Base-by-base conservation (phyloP, 768 basidiomycete genomes). In the Lentinus brumalis region DNA sequence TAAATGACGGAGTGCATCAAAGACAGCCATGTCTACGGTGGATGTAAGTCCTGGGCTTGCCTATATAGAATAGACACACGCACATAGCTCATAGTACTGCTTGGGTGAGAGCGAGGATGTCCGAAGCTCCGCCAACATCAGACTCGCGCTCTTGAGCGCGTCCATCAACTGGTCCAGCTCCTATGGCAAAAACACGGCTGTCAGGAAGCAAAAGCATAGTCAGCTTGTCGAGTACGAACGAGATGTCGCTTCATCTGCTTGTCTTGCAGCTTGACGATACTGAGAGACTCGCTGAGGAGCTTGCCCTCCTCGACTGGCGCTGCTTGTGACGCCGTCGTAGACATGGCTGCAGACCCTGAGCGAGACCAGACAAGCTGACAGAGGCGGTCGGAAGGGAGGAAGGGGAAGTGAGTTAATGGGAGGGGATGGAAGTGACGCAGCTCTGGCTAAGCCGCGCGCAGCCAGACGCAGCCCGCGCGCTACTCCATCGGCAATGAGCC, bases 101-200 rank as follows among this genome's bases (percentile, higher is more conserved):
- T 99, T 99, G 11, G 95, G 93, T 2, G 92, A 91, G 65, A 98
- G 81, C 10, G 92, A 92, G 2, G 92, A 94, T 0, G 96, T 98
- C 57, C 97, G 84, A 26, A 98, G 82, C 71, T 98, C 97, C 11
- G 94, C 93, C 53, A 99, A 86, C 96, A 98, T 98, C 59, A 95
- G 83, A 70, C 95, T 97, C 2, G 97, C 96, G 60, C 91, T 91
- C 79, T 99, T 98, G 69, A 98, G 81, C 12, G 94, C 96, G 74
- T 99, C 96, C 97, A 99, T 99, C 63, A 98, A 88, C 71, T 95
- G 92, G 77, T 98, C 96, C 66, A 87, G 77, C 74, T 98, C 94
- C 95, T 97, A 69, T 11, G 44, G n/a, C 29, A 49, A 44, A 38
- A 9, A 30, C 40, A 35, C 31, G 4, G 53, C 39, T 3, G 35